Conservation (phyloP, 2,329 filamentous ascomycete genomes). For the Venturia aucupariae region DNA sequence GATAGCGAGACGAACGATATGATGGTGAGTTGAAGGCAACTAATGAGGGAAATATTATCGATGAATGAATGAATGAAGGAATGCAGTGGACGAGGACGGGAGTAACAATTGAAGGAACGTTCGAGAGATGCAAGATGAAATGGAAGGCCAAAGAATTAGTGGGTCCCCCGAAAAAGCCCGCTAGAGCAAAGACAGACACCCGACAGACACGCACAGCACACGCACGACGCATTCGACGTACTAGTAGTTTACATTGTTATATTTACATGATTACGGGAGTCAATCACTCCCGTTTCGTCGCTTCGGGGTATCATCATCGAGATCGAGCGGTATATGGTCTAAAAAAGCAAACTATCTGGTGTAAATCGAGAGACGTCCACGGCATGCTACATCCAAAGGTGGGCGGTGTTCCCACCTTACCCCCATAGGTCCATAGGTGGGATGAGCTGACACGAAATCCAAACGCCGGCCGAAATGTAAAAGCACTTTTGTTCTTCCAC, state of each 20-base stretch:
- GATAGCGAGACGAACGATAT: no score
- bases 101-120: no score
- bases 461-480: not conserved
- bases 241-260: not conserved
- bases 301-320: not conserved
- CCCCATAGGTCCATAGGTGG: no score
- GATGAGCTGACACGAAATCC: no score
- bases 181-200: not conserved
- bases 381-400: not conserved
- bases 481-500: not conserved
- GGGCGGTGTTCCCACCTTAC: no score
- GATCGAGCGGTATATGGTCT: constrained; percentile 3
- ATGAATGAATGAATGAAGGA: no score
- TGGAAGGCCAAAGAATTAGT: not conserved
- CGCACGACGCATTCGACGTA: not conserved
- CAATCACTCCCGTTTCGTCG: not conserved
- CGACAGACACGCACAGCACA: not conserved
- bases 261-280: not conserved
- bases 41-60: no score
- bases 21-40: no score
- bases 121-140: no score
- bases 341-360: not conserved
- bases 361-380: not conserved
- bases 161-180: not conserved
- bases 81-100: no score